Evolutionary conservation across 352 stramenopile genomes (phyloP).

Genomic region (Phytophthora lateralis): DNA sequence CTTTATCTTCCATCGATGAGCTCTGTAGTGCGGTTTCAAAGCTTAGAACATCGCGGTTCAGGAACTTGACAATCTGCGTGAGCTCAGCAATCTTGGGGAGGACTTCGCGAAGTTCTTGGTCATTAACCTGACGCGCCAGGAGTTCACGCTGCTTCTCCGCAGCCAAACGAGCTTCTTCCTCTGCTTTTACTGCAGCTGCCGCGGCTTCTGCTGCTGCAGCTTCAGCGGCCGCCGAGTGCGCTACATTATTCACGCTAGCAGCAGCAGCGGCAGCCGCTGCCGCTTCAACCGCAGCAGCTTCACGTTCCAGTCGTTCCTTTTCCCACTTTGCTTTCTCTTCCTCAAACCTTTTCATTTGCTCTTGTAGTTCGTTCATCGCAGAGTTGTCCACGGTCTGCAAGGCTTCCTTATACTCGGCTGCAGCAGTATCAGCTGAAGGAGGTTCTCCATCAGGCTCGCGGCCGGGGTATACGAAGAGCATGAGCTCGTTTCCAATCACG

Average conservation of each 20-base stretch:
- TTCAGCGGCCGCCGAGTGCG: constrained; percentile 20
- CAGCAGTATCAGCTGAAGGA: constrained; percentile 83
- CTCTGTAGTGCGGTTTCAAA: constrained; percentile 93
- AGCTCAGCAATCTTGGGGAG: constrained; percentile 93
- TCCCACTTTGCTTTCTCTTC: constrained; percentile 91
- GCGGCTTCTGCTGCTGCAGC: constrained; percentile 44
- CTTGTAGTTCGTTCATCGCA: constrained; percentile 85
- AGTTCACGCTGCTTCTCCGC: constrained; percentile 69
- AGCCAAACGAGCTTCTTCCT: constrained; percentile 32
- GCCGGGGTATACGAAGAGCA: constrained; percentile 81
- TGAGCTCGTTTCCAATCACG: constrained; percentile 87
- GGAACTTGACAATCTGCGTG: constrained; percentile 90
- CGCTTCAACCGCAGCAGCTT: constrained; percentile 30
- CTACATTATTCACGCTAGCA: constrained; percentile 26
- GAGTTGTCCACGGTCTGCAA: constrained; percentile 75
- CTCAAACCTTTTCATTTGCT: constrained; percentile 90
- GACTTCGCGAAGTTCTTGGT: constrained; percentile 93
- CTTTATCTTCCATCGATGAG: constrained; percentile 51
- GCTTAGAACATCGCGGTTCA: constrained; percentile 91
- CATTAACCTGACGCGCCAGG: constrained; percentile 79
- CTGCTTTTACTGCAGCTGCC: constrained; percentile 42
- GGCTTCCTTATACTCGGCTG: constrained; percentile 87
- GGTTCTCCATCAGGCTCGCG: constrained; percentile 54
- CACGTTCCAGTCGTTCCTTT: constrained; percentile 69
- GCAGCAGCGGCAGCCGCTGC: constrained; percentile 39